Evolutionary conservation across 768 basidiomycete species (phyloP), one percentile per base, ranked within the genome.

Genomic region (Holtermanniella nyarrowii): DNA sequence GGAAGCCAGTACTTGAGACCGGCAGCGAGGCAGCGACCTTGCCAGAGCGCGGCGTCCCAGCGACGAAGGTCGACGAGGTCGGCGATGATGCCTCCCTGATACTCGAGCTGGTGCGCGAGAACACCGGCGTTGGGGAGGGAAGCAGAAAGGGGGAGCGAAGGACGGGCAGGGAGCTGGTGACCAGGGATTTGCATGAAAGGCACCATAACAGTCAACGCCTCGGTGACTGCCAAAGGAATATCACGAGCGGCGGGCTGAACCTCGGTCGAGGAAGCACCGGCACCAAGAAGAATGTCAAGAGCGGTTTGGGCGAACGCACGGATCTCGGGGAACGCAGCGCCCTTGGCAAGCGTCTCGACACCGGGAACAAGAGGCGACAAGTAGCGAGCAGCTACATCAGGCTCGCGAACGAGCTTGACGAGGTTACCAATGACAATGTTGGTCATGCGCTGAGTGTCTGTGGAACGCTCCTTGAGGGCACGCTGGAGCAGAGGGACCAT

Each of bases 301-400:
- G 93, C 87, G 4, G 84, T 76, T 62, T 85, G 82, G 49, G 81
- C 90, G 70, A 95, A 96, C n/a, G 86, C 88, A 52, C 90, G 85
- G 61, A 95, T 88, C 75, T 97, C 93, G 48, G 93, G 93, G 78
- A 97, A 97, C 23, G 91, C 88, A 49, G 91, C 91, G 16, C 84
- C 80, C 50, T 82, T 81, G 12, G 86, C 86, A 59, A 96, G 88
- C 72, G 85, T 86, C 65, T 86, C 81, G 16, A 93, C 88, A 52
- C 91, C 89, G 26, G 87, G 85, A 3, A 93, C 84, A 40, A 97
- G 81, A 39, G 83, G 77, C 57, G 84, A 84, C 26, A 91, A 80
- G 72, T 96, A 90, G 26, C 79, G 78, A 3, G 90, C 91, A 46
- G 93, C 93, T 37, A 96, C 81, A 54, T 78, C 82, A 2, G 87